Percentiles rank a stretch among this genome's conserved stretches.
phyloP scores from a whole-genome alignment of 2,329 filamentous ascomycete genomes.

The Pezicula neosporulosa region DNA sequence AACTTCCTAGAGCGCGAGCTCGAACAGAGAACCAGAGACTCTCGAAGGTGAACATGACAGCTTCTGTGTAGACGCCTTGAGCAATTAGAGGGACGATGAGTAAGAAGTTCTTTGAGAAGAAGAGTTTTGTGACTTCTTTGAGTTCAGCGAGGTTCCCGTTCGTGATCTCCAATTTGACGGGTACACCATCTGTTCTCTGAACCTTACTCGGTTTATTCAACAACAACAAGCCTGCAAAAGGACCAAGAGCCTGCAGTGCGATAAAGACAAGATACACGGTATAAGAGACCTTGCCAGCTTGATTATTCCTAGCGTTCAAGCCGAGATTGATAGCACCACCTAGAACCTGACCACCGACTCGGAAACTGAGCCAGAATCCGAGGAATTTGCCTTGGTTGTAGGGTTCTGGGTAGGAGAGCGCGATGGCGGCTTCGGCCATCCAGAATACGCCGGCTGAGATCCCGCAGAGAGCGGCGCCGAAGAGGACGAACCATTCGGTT shows the following conservation, averaged over 20 bases:
- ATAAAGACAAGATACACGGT: constrained; percentile 69
- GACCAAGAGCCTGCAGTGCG: constrained; percentile 61
- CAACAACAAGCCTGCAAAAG: constrained; percentile 61
- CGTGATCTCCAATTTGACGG: constrained; percentile 55
- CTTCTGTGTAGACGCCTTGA: constrained; percentile 67
- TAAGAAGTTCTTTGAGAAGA: constrained; percentile 59
- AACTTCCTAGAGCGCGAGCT: constrained; percentile 65
- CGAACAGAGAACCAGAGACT: constrained; percentile 68
- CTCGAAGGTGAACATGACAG: constrained; percentile 69
- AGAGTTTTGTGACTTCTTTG: constrained; percentile 53
- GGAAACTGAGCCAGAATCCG: constrained; percentile 63
- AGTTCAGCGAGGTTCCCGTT: constrained; percentile 56
- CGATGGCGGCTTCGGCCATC: constrained; percentile 72
- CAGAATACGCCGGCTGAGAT: constrained; percentile 64
- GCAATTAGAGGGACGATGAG: constrained; percentile 65
- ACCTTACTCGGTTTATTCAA: constrained; percentile 60
- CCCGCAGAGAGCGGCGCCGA: constrained; percentile 38
- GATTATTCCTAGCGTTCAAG: constrained; percentile 53
- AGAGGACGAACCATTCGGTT: constrained; percentile 63
- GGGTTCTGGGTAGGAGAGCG: constrained; percentile 68
- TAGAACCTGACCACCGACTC: constrained; percentile 62
- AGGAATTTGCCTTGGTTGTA: constrained; percentile 62
- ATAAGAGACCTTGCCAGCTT: constrained; percentile 65
- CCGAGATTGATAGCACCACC: constrained; percentile 71
- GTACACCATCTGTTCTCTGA: constrained; percentile 60